Conservation (phyloP, 805 yeast species). For the Kodamaea leandrae region DNA sequence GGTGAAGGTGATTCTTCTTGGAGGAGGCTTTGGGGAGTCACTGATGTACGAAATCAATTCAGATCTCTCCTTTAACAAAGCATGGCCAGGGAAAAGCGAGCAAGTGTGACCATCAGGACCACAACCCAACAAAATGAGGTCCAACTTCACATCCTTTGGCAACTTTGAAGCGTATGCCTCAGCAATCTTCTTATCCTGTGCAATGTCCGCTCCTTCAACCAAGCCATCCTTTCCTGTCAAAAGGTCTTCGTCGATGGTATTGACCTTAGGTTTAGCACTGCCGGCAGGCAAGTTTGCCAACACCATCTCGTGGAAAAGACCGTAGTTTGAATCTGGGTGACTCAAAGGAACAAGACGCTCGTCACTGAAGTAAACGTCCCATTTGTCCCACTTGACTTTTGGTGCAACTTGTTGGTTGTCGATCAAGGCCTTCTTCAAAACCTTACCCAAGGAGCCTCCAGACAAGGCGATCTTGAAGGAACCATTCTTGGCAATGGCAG, state of each 20-base stretch:
- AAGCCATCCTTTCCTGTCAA: slow-evolving; percentile 50
- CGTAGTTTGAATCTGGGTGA: slow-evolving; percentile 83
- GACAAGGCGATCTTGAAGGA: slow-evolving; percentile 76
- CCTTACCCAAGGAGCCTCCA: slow-evolving; percentile 88
- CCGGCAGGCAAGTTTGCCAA: slow-evolving; percentile 45
- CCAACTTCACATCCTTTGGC: slow-evolving; percentile 49
- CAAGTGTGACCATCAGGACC: slow-evolving; percentile 98
- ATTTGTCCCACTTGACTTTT: slow-evolving; percentile 61
- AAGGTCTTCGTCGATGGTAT: slow-evolving; percentile 63
- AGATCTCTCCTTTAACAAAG: slow-evolving; percentile 53
- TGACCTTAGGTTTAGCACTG: slow-evolving; percentile 53
- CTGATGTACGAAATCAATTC: slow-evolving; percentile 60
- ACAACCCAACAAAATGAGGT: slow-evolving; percentile 77
- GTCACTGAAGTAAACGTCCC: slow-evolving; percentile 86
- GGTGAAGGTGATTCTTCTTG: slow-evolving; percentile 86
- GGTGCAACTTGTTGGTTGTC: slow-evolving; percentile 46
- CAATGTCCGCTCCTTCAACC: slow-evolving; percentile 43
- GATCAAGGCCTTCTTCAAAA: slow-evolving; percentile 63
- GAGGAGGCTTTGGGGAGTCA: slow-evolving; percentile 93
- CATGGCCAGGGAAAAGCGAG: slow-evolving; percentile 86
- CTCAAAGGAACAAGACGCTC: slow-evolving; percentile 85
- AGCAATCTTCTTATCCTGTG: slow-evolving; percentile 53
- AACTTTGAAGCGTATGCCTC: slow-evolving; percentile 56
- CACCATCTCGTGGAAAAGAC: slow-evolving; percentile 66
- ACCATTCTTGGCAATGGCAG: slow-evolving; percentile 45